Evolutionary conservation across 495 filamentous ascomycete species (phyloP).

Genomic region (Aspergillus affinis): DNA sequence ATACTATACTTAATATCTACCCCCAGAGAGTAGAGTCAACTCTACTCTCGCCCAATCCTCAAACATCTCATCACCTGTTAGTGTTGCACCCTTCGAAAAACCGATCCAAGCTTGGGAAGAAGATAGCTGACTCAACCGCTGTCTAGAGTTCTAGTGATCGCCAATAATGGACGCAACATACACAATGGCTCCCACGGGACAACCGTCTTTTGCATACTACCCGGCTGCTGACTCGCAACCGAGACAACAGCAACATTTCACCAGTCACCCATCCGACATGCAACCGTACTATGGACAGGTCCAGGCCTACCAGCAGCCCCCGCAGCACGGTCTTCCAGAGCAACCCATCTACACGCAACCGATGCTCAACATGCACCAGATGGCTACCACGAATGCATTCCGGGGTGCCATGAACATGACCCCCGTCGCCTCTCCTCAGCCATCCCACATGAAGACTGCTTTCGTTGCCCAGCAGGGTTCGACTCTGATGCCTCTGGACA

Average conservation of each 20-base stretch:
- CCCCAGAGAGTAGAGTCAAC: constrained; percentile 12
- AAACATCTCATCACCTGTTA: constrained; percentile 21
- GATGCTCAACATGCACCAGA: constrained; percentile 73
- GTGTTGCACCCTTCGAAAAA: constrained; percentile 4
- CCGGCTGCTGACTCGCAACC: constrained; percentile 68
- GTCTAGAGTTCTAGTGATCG: constrained; percentile 9
- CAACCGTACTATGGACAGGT: constrained; percentile 50
- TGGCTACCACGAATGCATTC: constrained; percentile 63
- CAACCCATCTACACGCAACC: constrained; percentile 40
- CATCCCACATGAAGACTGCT: constrained; percentile 71
- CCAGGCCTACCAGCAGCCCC: constrained; percentile 38
- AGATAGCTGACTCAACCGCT: neutral
- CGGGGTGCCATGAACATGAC: constrained; percentile 60
- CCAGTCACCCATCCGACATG: constrained; percentile 63
- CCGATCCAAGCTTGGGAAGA: neutral
- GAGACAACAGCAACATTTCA: constrained; percentile 82
- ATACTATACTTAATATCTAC: constrained; percentile 24
- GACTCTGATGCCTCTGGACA: constrained; percentile 73
- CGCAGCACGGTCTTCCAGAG: constrained; percentile 33
- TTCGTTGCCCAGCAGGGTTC: constrained; percentile 70
- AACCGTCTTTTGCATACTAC: constrained; percentile 90
- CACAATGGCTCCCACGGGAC: constrained; percentile 54
- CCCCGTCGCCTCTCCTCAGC: constrained; percentile 75
- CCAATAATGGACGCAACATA: constrained; percentile 59
- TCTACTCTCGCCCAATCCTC: constrained; percentile 11